Evolutionary conservation across 805 yeast genomes (phyloP).

Genomic region (Starmerella apis): DNA sequence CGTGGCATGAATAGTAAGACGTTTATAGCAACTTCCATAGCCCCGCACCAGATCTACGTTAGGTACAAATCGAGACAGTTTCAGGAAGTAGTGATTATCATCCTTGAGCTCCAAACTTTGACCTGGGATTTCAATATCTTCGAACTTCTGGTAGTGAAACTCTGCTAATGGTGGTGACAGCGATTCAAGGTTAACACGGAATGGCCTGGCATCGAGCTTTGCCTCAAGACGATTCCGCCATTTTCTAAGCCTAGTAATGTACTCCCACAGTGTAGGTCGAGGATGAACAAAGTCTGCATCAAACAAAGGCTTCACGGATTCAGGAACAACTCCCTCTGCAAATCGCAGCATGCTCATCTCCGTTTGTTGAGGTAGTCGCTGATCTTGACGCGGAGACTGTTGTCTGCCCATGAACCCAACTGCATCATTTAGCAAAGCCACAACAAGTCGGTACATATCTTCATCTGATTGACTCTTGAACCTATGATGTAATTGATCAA

Average conservation of each 20-base stretch:
- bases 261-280: conserved; percentile 80
- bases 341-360: conserved; percentile 78
- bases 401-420: conserved; percentile 79
- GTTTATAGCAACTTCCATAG: conserved; percentile 77
- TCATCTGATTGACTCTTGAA: conserved; percentile 92
- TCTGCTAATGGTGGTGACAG: conserved; percentile 91
- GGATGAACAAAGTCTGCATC: conserved; percentile 80
- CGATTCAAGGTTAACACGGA: conserved; percentile 71
- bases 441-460: conserved; percentile 87
- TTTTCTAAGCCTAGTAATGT: conserved; percentile 67
- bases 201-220: conserved; percentile 74
- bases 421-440: conserved; percentile 87
- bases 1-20: conserved; percentile 81
- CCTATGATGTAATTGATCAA: conserved; percentile 87
- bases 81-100: conserved; percentile 78
- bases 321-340: conserved; percentile 87
- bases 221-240: conserved; percentile 94
- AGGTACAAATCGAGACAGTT: conserved; percentile 87
- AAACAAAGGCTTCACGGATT: conserved; percentile 77
- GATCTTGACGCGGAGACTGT: conserved; percentile 78
- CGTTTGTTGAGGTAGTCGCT: conserved; percentile 79
- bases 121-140: conserved; percentile 95
- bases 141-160: conserved; percentile 96
- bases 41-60: conserved; percentile 81
- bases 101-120: conserved; percentile 85